Base-by-base conservation (phyloP, 2,329 filamentous ascomycete genomes). In the Penicillium glabrum region DNA sequence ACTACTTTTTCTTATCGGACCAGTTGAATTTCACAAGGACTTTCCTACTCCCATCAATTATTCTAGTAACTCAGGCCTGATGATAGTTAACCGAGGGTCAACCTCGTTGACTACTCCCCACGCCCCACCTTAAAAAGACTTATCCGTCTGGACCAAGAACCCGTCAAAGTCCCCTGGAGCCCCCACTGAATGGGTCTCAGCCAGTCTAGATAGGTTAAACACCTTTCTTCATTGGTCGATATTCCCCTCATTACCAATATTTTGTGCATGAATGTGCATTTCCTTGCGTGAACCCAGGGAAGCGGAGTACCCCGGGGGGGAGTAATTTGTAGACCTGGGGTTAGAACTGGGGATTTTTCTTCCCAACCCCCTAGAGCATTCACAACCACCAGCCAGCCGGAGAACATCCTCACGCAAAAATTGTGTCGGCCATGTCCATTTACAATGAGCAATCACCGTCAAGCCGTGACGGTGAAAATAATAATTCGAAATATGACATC, bases 401-500 rank as follows among this genome's bases (percentile, higher is more conserved):
- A 41, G n/a, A 23, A 23, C 3, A 13, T 23, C 39, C 19, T 21
- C 3, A 11, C 39, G 7, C 35, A 39, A 10, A 14, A 10, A 41
- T 7, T 11, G 11, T 21, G 2, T 35, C 19, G 16, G n/a, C 46
- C 33, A 50, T 50, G 47, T 9, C 33, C 2, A 21, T 19, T 11
- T 39, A 10, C 21, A 41, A 27, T 9, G 33, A 19, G 23, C 23
- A 24, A 11, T 3, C 14, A 23, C 13, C 23, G 13, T 35, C 29
- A 9, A 11, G 26, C 5, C 14, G 21, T 7, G 47, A 41, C 19
- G 23, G 39, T 24, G 47, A 41, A 23, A 26, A 50, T 9, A 19
- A 14, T n/a, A 16, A 41, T 21, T 35, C 47, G 27, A 41, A 50
- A 24, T 37, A 41, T 39, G 64, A 66, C 29, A 65, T 70, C 49